Percentiles rank a stretch among this genome's conserved stretches.
Evolutionary conservation across 73 alveolate species (phyloP).

Genomic region (Paramecium octaurelia): DNA sequence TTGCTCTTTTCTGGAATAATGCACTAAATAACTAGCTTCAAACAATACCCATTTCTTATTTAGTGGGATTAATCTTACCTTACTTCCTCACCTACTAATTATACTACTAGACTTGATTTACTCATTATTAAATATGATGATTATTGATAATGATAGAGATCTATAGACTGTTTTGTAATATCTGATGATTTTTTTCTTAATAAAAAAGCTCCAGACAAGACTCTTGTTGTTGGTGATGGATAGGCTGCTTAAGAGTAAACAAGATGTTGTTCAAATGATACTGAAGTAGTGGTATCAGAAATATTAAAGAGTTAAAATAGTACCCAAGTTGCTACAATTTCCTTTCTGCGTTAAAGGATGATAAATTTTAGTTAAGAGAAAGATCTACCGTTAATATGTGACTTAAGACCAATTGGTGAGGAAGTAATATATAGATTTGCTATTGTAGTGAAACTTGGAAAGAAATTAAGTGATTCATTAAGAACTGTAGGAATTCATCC

Average conservation of each 20-base stretch:
- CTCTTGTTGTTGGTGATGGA: conserved; percentile 95
- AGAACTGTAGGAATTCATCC: conserved; percentile 96
- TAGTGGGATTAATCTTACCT: too few species aligned
- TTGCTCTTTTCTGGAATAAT: too few species aligned
- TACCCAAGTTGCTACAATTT: conserved; percentile 79
- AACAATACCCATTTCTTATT: too few species aligned
- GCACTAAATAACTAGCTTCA: too few species aligned
- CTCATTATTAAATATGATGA: too few species aligned
- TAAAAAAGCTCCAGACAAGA: conserved; percentile 86
- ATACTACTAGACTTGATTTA: too few species aligned
- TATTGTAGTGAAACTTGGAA: conserved; percentile 92
- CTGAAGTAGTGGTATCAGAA: conserved; percentile 76
- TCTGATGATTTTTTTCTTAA: conserved; percentile 90
- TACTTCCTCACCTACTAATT: too few species aligned
- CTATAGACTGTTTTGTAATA: too few species aligned
- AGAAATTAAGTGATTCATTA: conserved; percentile 87
- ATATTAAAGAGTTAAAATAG: conserved; percentile 68
- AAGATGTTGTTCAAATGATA: conserved; percentile 92
- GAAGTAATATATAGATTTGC: conserved; percentile 93
- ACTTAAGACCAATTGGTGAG: conserved; percentile 84
- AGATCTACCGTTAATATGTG: conserved; percentile 78
- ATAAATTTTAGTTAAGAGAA: conserved; percentile 74
- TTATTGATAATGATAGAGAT: too few species aligned
- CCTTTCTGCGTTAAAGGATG: conserved; percentile 76
- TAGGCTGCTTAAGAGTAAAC: conserved; percentile 82